Evolutionary conservation across 306 rosid species (phyloP).

Genomic region (Glycine latifolia): DNA sequence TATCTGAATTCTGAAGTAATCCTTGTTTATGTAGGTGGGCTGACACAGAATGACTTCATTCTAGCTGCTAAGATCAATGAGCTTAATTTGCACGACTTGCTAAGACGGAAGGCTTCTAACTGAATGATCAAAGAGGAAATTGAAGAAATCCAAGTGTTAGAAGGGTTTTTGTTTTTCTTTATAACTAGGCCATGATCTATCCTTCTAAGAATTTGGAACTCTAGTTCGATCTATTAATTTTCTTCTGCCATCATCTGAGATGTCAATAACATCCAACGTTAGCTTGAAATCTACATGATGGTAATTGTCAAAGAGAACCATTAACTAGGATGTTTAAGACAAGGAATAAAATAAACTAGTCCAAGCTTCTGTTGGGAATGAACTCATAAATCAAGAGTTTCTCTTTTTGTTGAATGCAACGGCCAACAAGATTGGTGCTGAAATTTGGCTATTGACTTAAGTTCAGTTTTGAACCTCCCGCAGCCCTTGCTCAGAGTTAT

Average conservation of each 20-base stretch:
- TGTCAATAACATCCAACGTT: background rate
- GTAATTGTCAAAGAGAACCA: background rate
- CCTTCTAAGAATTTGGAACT: conserved; percentile 5
- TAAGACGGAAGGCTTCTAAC: conserved; percentile 59
- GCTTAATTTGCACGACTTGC: conserved; percentile 60
- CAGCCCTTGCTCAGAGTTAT: background rate
- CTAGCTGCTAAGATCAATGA: conserved; percentile 83
- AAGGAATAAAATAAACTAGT: background rate
- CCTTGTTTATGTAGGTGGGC: conserved; percentile 69
- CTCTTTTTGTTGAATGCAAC: background rate
- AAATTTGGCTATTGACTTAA: background rate
- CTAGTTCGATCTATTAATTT: background rate
- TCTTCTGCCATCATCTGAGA: background rate
- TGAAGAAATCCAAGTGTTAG: conserved; percentile 27
- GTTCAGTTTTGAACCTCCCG: background rate
- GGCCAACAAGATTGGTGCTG: background rate
- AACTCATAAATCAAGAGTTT: background rate
- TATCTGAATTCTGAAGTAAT: conserved; percentile 29
- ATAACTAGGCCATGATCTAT: background rate
- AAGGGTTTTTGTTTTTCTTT: background rate
- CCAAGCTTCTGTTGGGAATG: background rate
- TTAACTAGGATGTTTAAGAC: background rate
- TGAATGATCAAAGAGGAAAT: conserved; percentile 32
- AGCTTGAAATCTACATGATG: background rate
- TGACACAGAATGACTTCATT: conserved; percentile 93